These are phyloP conservation scores for Crassisporium funariophilum DNA, from an alignment of 768 basidiomycete species.

Conservation along the genomic window DNA sequence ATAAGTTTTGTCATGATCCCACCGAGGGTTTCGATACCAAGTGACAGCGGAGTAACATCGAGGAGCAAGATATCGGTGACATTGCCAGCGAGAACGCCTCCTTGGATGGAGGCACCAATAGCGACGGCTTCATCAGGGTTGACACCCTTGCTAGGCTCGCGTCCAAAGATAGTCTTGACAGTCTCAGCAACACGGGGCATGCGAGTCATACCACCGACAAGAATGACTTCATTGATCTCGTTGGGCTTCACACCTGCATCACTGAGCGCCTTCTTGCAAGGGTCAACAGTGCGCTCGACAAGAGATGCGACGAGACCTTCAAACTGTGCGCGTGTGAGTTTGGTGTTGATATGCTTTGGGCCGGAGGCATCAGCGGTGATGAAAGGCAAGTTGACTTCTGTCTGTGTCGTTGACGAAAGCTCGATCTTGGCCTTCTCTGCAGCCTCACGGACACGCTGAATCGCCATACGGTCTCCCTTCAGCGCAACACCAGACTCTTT, in stretches of 20 bases:
- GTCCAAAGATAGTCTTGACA: slow-evolving; percentile 91
- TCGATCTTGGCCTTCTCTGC: slow-evolving; percentile 99
- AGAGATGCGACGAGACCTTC: slow-evolving; percentile 83
- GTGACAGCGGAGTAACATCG: slow-evolving; percentile 95
- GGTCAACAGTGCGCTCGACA: slow-evolving; percentile 88
- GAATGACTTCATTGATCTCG: slow-evolving; percentile 95
- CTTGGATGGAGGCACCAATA: slow-evolving; percentile 97
- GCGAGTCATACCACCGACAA: slow-evolving; percentile 98
- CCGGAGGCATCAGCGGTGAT: slow-evolving; percentile 95
- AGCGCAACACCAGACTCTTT: slow-evolving; percentile 87
- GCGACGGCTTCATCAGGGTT: slow-evolving; percentile 99
- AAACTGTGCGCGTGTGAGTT: slow-evolving; percentile 86
- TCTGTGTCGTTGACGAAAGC: slow-evolving; percentile 90
- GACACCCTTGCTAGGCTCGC: slow-evolving; percentile 97
- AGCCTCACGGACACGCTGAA: slow-evolving; percentile 98
- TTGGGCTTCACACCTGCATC: slow-evolving; percentile 93
- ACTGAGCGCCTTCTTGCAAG: slow-evolving; percentile 94
- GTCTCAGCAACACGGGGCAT: slow-evolving; percentile 96
- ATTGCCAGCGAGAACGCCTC: slow-evolving; percentile 95
- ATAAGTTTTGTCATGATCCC: slow-evolving; percentile 99
- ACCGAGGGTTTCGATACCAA: slow-evolving; percentile 96
- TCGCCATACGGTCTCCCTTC: slow-evolving; percentile 87
- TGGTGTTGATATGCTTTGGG: slow-evolving; percentile 96
- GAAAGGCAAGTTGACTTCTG: slow-evolving; percentile 97
- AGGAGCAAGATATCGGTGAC: slow-evolving; percentile 95